phyloP scores from a whole-genome alignment of 1,139 yeast genomes.

The Suhomyces atakaporum region DNA sequence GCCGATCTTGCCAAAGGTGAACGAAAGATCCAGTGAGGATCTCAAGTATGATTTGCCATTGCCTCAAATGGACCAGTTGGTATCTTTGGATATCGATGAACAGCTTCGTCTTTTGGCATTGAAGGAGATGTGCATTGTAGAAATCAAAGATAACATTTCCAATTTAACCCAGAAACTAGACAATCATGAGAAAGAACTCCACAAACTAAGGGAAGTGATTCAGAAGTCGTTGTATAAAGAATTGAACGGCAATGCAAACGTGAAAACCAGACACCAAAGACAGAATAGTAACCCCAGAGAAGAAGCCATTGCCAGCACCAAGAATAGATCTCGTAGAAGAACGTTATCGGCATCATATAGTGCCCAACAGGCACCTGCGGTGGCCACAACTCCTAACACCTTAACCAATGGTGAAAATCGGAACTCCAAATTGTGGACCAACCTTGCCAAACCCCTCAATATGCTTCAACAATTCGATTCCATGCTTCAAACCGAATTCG shows the following conservation, averaged over 20 bases:
- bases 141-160: conserved; percentile 52
- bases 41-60: conserved; percentile 23
- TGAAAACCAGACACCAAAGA: conserved; percentile 18
- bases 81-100: conserved; percentile 47
- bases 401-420: conserved; percentile 11
- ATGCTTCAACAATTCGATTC: conserved; percentile 70
- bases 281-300: conserved; percentile 36
- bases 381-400: background rate
- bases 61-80: conserved; percentile 36
- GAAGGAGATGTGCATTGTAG: conserved; percentile 63
- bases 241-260: conserved; percentile 17
- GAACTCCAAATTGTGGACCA: conserved; percentile 37
- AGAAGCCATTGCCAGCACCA: conserved; percentile 37
- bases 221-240: conserved; percentile 44
- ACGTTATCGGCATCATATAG: conserved; percentile 20
- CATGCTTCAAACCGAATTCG: conserved; percentile 66
- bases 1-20: conserved; percentile 5
- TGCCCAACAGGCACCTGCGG: conserved; percentile 2
- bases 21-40: conserved; percentile 6
- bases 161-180: conserved; percentile 32
- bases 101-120: conserved; percentile 58
- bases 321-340: conserved; percentile 25
- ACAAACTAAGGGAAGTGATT: conserved; percentile 43
- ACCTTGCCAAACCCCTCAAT: conserved; percentile 58
- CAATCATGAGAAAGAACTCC: conserved; percentile 50